A percentile compares a stretch with the other conserved stretches of the same genome.
phyloP scores from a whole-genome alignment of 352 stramenopile genomes.

The Poterioochromonas sp. region DNA sequence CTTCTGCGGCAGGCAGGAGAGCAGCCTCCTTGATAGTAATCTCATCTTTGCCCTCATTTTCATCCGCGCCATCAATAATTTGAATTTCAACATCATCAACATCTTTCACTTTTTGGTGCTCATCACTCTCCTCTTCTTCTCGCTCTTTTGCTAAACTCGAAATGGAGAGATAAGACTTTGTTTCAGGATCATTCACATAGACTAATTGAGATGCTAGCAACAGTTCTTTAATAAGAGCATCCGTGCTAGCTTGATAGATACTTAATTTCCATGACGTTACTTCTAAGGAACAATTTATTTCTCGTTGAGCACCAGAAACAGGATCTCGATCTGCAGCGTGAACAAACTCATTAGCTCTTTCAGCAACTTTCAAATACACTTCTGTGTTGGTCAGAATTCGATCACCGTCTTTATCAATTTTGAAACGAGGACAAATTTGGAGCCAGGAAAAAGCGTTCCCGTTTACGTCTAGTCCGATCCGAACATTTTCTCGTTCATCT shows the following conservation, averaged over 20 bases:
- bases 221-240: neutral
- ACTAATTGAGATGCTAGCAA: neutral
- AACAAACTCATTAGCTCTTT: constrained; percentile 40
- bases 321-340: constrained; percentile 38
- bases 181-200: constrained; percentile 32
- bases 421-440: constrained; percentile 41
- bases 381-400: constrained; percentile 21
- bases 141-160: neutral
- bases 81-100: constrained; percentile 6
- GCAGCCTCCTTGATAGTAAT: neutral
- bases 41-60: constrained; percentile 26
- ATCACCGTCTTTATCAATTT: constrained; percentile 44
- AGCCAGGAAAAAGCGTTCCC: constrained; percentile 42
- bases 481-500: constrained; percentile 41
- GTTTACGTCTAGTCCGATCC: constrained; percentile 26
- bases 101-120: constrained; percentile 1
- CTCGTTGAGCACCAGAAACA: neutral
- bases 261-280: constrained; percentile 38
- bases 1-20: neutral
- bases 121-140: neutral
- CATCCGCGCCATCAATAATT: neutral
- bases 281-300: constrained; percentile 46
- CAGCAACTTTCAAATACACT: constrained; percentile 39
- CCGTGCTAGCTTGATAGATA: constrained; percentile 16
- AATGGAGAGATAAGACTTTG: constrained; percentile 9